Base-by-base conservation (phyloP, 257 asterid genomes). In the Avicennia marina region DNA sequence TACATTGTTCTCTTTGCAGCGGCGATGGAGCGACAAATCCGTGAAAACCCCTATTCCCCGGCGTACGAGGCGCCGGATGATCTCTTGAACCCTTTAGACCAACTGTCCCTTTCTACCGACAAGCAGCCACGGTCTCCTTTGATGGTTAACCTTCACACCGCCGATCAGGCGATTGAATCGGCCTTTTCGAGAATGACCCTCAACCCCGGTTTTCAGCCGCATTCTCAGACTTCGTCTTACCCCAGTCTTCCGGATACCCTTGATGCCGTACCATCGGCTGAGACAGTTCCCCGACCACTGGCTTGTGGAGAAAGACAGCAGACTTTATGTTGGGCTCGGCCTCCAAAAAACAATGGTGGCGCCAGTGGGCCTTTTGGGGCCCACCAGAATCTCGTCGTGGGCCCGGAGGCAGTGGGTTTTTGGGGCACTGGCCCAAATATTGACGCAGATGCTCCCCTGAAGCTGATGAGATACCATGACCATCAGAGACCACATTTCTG, bases 311-410 rank as follows among this genome's bases (percentile, higher is more conserved):
- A 65, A 49, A 60, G 21, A 4, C 74, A 59, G 52, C 72, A 57
- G 65, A 21, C 61, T 52, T 19, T 43, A 1, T 19, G 40, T 46
- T 56, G 73, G 68, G 78, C 58, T 42, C 63, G 34, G 72, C 40
- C 63, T 17, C 69, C 40, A 16, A 58, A 36, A 18, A 29, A 17
- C 56, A 34, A 19, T 41, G 63, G 66, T 48, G 58, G 59, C 15
- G 20, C 8, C 57, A 61, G 25, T 65, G 78, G 70, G 72, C 67
- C 64, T 49, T 27, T 38, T 16, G 83, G 89, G 83, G 33, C 75
- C 84, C 84, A 70, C 75, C 68, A 21, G 63, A 57, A 66, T 64
- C 51, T 57, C 65, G 48, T 40, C 42, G 80, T 68, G 87, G 89
- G 85, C 68, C 85, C 74, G 22, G 56, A 44, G 17, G 11, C 29